These are phyloP conservation scores for Pseudocercospora cruenta DNA, from an alignment of 2,329 filamentous ascomycete genomes.

Conservation along the genomic window DNA sequence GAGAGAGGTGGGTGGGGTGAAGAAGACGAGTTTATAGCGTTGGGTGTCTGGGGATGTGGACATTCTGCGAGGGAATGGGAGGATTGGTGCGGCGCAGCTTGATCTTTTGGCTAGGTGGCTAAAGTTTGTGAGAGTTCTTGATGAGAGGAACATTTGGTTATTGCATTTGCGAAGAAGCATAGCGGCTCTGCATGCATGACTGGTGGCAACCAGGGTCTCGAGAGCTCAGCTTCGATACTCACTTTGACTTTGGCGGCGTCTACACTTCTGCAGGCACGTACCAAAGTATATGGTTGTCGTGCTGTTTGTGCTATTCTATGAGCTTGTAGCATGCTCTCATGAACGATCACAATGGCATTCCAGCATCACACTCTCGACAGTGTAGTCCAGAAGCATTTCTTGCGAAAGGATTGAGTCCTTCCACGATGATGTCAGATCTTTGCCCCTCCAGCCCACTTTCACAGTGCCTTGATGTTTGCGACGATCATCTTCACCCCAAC, in stretches of 20 bases:
- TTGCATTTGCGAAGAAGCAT: not conserved
- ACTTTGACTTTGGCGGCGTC: conserved; percentile 2
- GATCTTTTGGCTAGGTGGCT: not conserved
- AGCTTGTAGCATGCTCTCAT: no score
- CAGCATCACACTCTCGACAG: no score
- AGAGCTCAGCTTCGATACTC: not conserved
- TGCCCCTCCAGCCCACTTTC: conserved; percentile 9
- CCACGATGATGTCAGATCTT: conserved; percentile 3
- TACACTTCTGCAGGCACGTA: conserved; percentile 7
- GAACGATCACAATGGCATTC: not conserved
- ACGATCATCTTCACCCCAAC: not conserved
- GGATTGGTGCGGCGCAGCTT: not conserved
- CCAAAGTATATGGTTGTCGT: not conserved
- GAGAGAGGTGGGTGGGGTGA: conserved; percentile 45
- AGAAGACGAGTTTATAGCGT: conserved; percentile 52
- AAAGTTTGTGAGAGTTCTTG: not conserved
- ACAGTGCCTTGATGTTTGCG: not conserved
- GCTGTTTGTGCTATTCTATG: not conserved
- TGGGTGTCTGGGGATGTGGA: conserved; percentile 1
- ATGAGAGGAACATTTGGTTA: not conserved
- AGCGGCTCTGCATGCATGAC: not conserved
- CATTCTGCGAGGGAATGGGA: not conserved
- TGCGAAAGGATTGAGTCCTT: no score
- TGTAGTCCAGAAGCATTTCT: no score
- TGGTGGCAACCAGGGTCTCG: not conserved